Evolutionary conservation across 805 yeast genomes (phyloP).

Genomic region (Wickerhamiella qilinensis): DNA sequence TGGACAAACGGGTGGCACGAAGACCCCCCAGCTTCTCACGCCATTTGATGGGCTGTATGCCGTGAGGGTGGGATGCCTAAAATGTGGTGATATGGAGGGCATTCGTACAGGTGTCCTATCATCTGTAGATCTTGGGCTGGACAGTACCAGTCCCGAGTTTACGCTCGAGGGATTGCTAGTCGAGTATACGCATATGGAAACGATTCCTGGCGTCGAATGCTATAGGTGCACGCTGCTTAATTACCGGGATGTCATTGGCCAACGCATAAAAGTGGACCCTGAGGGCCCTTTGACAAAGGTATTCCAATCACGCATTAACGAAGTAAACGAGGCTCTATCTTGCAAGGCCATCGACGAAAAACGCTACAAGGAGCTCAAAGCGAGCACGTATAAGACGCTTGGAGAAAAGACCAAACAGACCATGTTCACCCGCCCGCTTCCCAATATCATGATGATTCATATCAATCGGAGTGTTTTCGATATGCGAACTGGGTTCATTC

Average conservation of each 20-base stretch:
- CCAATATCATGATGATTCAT: constrained; percentile 52
- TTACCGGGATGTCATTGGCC: constrained; percentile 18
- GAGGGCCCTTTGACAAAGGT: constrained; percentile 11
- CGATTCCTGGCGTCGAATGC: constrained; percentile 87
- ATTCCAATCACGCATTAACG: constrained; percentile 30
- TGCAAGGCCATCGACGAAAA: constrained; percentile 68
- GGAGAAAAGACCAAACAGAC: constrained; percentile 75
- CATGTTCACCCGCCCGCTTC: constrained; percentile 60
- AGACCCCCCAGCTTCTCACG: constrained; percentile 36
- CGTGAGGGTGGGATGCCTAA: constrained; percentile 77
- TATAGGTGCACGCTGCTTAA: constrained; percentile 65
- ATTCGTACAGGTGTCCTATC: constrained; percentile 62
- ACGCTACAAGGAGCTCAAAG: constrained; percentile 54
- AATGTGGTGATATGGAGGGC: constrained; percentile 91
- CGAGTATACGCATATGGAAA: constrained; percentile 42
- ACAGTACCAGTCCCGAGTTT: constrained; percentile 4
- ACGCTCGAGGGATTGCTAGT: constrained; percentile 15
- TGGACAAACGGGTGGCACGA: constrained; percentile 1
- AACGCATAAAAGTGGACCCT: constrained; percentile 4
- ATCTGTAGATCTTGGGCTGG: constrained; percentile 21
- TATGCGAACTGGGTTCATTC: constrained; percentile 63
- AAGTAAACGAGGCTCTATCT: constrained; percentile 36
- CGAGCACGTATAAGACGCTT: constrained; percentile 56
- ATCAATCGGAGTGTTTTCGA: constrained; percentile 90
- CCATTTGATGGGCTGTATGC: constrained; percentile 87